These are phyloP conservation scores for Marasmius sp. DNA, from an alignment of 1,284 basidiomycete genomes.

Conservation along the genomic window DNA sequence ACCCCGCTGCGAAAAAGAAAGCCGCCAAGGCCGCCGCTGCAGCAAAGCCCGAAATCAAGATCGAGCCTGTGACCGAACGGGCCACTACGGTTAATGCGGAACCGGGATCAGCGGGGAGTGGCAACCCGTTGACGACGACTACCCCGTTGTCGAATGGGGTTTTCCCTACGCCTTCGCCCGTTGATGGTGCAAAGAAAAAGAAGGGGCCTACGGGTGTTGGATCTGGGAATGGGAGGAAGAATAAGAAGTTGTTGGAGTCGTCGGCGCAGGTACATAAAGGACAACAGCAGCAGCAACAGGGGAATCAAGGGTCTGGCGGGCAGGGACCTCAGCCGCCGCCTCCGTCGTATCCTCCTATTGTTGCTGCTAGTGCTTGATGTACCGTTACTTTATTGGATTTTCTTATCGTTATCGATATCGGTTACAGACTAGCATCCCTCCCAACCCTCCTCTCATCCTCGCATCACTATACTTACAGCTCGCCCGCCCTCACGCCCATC, in stretches of 20 bases:
- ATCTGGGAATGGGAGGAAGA: conserved; percentile 44
- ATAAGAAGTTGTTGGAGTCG: conserved; percentile 27
- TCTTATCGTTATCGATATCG: too few species aligned
- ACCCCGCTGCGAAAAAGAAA: conserved; percentile 38
- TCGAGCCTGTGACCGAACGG: background rate
- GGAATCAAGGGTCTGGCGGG: conserved; percentile 20
- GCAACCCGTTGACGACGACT: background rate
- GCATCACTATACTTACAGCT: too few species aligned
- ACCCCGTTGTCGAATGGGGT: conserved; percentile 13
- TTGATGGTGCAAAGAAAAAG: conserved; percentile 18
- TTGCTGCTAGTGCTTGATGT: conserved; percentile 49
- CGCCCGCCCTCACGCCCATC: too few species aligned
- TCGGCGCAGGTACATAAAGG: conserved; percentile 6
- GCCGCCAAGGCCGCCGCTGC: conserved; percentile 16
- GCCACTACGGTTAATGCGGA: background rate
- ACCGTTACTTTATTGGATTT: too few species aligned
- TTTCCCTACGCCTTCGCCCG: background rate
- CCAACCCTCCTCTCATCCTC: too few species aligned
- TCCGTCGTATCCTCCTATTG: conserved; percentile 45
- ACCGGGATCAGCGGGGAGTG: background rate
- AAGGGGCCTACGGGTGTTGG: conserved; percentile 29
- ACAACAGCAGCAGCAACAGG: conserved; percentile 21
- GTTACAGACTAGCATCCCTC: too few species aligned
- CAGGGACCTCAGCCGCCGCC: conserved; percentile 13
- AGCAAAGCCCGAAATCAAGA: background rate